Base-by-base conservation (phyloP, 495 filamentous ascomycete genomes). In the Penicillium subrubescens region DNA sequence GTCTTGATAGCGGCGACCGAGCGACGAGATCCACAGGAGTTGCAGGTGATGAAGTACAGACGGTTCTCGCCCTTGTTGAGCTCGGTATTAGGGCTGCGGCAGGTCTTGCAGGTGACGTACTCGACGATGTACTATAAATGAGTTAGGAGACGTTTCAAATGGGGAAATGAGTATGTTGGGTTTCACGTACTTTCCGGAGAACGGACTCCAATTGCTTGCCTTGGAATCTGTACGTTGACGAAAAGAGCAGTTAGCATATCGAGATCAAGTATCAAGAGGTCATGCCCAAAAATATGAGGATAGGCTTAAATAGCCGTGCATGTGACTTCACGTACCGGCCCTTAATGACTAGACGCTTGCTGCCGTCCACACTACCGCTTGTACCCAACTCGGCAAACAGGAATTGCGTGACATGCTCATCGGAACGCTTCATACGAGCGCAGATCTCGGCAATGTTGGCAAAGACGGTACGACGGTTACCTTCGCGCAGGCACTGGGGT, bases 401-500 rank as follows among this genome's bases (percentile, higher is more conserved):
- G 83, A 97, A 99, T 67, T 93, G 89, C 51, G 92, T 98, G 69
- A 98, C 92, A 81, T 98, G 94, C 76, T 99, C 95, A 73, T 97
- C 94, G 67, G 89, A 90, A 73, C 95, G 86, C 88, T 99, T 99
- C 94, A 99, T 95, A 62, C 92, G 85, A 81, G 91, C 91, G 81
- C 88, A 90, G 67, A 96, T 96, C 74, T 96, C 92, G 62, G 90
- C 84, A 70, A 99, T 93, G 82, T 99, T 99, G 79, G 95, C 95
- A 75, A 97, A 99, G 71, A 98, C 96, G 57, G 95, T 98, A 90
- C 97, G 97, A 87, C 97, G 97, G 87, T 98, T 98, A 76, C 95
- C 95, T 92, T 99, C 96, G 81, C 96, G 93, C 52, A 98, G 84
- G 80, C 94, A 97, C 82, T 99, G 96, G n/a, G 95, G 95, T 14